phyloP scores from a whole-genome alignment of 805 yeast genomes.

The Candida michaelii region DNA sequence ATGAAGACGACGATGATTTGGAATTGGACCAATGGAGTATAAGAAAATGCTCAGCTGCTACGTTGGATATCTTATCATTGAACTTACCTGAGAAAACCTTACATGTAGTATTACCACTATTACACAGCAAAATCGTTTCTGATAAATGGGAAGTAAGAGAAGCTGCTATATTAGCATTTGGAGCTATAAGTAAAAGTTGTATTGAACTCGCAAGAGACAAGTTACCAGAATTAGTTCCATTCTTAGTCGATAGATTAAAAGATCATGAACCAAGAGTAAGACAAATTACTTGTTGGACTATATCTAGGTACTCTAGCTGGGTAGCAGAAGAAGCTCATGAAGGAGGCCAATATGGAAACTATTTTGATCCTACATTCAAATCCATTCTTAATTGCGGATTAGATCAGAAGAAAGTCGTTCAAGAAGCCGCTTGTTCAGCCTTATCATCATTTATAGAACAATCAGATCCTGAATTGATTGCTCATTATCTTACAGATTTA shows the following conservation, averaged over 20 bases:
- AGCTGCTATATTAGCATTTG: slow-evolving; percentile 90
- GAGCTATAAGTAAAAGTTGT: slow-evolving; percentile 92
- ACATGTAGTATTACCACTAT: slow-evolving; percentile 65
- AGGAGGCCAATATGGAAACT: slow-evolving; percentile 62
- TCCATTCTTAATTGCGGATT: slow-evolving; percentile 72
- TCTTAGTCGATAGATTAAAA: slow-evolving; percentile 71
- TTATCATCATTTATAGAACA: slow-evolving; percentile 80
- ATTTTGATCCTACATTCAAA: slow-evolving; percentile 75
- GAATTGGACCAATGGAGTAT: slow-evolving; percentile 83
- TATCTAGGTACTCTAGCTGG: slow-evolving; percentile 84
- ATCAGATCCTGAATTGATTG: slow-evolving; percentile 61
- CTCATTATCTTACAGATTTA: slow-evolving; percentile 63
- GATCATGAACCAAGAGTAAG: slow-evolving; percentile 84
- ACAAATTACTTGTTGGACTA: slow-evolving; percentile 94
- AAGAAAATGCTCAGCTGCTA: slow-evolving; percentile 92
- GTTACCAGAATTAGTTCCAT: slow-evolving; percentile 80
- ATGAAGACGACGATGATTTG: slow-evolving; percentile 60
- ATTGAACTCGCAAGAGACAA: slow-evolving; percentile 66
- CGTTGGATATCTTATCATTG: slow-evolving; percentile 78
- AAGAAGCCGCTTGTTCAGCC: slow-evolving; percentile 89
- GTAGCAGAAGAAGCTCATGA: slow-evolving; percentile 66
- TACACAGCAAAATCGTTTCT: slow-evolving; percentile 68
- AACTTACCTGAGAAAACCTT: slow-evolving; percentile 68
- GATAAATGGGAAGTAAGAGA: slow-evolving; percentile 87
- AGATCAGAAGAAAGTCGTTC: slow-evolving; percentile 89